A percentile compares a stretch with the other conserved stretches of the same genome.
Conservation (phyloP, 306 rosid species). For the Senna siamea region DNA sequence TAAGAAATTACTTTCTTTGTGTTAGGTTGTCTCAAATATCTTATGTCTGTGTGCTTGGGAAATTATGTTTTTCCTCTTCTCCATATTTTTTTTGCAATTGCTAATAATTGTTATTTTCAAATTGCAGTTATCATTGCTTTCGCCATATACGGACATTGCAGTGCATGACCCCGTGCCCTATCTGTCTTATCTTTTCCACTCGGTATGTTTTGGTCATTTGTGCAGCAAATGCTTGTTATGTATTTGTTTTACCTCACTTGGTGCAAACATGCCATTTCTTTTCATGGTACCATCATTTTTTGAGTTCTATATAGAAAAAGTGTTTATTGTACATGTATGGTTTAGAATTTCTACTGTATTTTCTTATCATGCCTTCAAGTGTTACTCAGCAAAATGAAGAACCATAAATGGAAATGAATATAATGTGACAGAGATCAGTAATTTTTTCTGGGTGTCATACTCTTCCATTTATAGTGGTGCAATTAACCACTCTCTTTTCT, state of each 20-base stretch:
- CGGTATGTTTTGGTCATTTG: slow-evolving; percentile 3
- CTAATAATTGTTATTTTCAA: not conserved
- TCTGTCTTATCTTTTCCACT: not conserved
- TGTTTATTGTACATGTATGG: not conserved
- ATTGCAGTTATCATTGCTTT: slow-evolving; percentile 6
- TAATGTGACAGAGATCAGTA: not conserved
- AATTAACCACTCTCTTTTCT: not conserved
- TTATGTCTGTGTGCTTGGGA: not conserved
- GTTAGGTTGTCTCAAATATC: not conserved
- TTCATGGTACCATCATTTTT: not conserved
- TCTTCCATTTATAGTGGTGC: not conserved
- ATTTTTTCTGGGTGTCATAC: not conserved
- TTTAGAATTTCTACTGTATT: not conserved
- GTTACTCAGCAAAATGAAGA: not conserved
- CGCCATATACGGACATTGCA: not conserved
- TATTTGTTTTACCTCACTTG: not conserved
- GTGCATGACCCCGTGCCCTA: not conserved
- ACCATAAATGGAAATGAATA: not conserved
- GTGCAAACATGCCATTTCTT: not conserved
- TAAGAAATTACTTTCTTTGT: not conserved
- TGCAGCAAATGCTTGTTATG: not conserved
- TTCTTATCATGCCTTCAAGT: not conserved
- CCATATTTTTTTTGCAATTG: not conserved
- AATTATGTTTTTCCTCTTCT: not conserved
- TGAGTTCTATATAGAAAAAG: not conserved